These are phyloP conservation scores for Erucastrum elatum DNA, from an alignment of 345 rosid species.

Conservation along the genomic window DNA sequence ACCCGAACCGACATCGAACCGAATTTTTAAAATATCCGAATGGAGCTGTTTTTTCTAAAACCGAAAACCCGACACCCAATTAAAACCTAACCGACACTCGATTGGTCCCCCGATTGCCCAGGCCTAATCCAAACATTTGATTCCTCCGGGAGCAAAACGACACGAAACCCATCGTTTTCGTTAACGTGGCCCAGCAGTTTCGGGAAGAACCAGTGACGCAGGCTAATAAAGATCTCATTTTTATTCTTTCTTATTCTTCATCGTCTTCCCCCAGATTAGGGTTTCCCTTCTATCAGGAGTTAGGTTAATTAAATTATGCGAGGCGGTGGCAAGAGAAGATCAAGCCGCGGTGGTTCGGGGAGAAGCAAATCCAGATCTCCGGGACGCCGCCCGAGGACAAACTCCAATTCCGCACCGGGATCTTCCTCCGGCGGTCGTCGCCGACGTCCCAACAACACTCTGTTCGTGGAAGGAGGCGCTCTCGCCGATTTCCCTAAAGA, in stretches of 20 bases:
- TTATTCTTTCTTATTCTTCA: neutral
- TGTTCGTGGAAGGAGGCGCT: slow-evolving; percentile 77
- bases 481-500: slow-evolving; percentile 62
- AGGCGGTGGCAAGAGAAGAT: slow-evolving; percentile 54
- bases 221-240: neutral
- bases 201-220: neutral
- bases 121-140: neutral
- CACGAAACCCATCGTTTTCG: slow-evolving; percentile 27
- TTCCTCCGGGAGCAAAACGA: slow-evolving; percentile 26
- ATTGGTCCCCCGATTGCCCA: too few relatives aligned
- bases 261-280: slow-evolving; percentile 28
- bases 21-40: too few relatives aligned
- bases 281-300: slow-evolving; percentile 10
- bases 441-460: slow-evolving; percentile 37
- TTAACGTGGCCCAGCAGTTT: slow-evolving; percentile 5
- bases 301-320: slow-evolving; percentile 43
- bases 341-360: slow-evolving; percentile 40
- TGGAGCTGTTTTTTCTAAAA: too few relatives aligned
- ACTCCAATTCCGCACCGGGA: slow-evolving; percentile 34
- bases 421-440: slow-evolving; percentile 37
- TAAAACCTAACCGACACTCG: too few relatives aligned
- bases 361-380: slow-evolving; percentile 31
- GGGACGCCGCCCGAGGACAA: slow-evolving; percentile 34
- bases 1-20: too few relatives aligned
- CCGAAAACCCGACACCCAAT: too few relatives aligned